Base-by-base conservation (phyloP, 2,329 filamentous ascomycete genomes). In the Nemania sp. region DNA sequence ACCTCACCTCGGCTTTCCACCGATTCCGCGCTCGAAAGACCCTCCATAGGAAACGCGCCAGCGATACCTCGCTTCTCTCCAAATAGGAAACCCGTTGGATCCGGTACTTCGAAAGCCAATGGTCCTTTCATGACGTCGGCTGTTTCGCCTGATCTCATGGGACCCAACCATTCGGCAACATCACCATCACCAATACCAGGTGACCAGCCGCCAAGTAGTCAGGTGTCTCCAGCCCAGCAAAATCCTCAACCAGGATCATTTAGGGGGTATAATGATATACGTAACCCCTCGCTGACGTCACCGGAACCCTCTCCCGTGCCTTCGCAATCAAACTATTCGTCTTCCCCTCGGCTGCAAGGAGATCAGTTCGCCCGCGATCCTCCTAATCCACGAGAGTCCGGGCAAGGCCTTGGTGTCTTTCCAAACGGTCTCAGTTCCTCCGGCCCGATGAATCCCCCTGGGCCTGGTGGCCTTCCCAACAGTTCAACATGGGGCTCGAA, bases 81-180 rank as follows among this genome's bases (percentile, higher is more conserved):
- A 6, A 75, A 67, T 22, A 73, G 77, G 43, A 78, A 79, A 51
- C 77, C 77, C 3, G 76, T 78, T 15, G 77, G 74, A 3, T 77
- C 77, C 8, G 73, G 72, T 15, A 61, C 67, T 32, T 57, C 70
- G 5, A 75, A 65, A 56, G 71, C 62, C 45, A 73, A 73, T 18
- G 71, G 66, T 13, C 45, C 49, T 8, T 73, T 71, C 22, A 70
- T 71, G 54, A 61, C 66, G 18, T 70, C 73, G 0, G 67, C 67
- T 3, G 58, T 72, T 6, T 43, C 68, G 13, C 41, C 71, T 7
- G 52, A 45, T 49, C 55, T 27, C 15, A 51, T 38, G 22, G 65
- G 64, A 47, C n/a, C 47, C 18, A 58, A 67, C 18, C 62, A 66
- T 32, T 62, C 64, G 27, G 62, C 60, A 47, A 32, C 57, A 26